Evolutionary conservation across 495 filamentous ascomycete genomes (phyloP).

Genomic region (Hypoxylon intermedium): DNA sequence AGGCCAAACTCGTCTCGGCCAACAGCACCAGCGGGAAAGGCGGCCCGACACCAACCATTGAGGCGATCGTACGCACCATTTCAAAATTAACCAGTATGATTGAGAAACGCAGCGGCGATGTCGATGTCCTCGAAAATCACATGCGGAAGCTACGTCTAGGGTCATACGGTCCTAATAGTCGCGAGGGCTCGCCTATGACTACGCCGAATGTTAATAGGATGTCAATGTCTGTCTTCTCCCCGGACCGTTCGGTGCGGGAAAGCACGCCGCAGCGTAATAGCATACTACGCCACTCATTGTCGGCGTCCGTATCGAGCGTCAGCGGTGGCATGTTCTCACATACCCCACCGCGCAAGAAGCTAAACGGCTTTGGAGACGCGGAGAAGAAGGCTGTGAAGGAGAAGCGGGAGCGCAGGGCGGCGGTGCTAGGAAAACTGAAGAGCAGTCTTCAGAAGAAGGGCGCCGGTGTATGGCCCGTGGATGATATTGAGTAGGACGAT

Average conservation of each 20-base stretch:
- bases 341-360: slow-evolving; percentile 61
- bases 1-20: slow-evolving; percentile 73
- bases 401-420: slow-evolving; percentile 62
- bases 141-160: slow-evolving; percentile 73
- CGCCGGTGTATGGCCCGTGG: slow-evolving; percentile 45
- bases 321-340: slow-evolving; percentile 41
- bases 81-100: slow-evolving; percentile 90
- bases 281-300: slow-evolving; percentile 54
- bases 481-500: slow-evolving; percentile 38
- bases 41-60: slow-evolving; percentile 75
- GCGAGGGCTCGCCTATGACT: slow-evolving; percentile 66
- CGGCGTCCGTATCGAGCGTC: slow-evolving; percentile 55
- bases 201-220: slow-evolving; percentile 63
- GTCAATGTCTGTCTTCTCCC: slow-evolving; percentile 60
- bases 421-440: slow-evolving; percentile 55
- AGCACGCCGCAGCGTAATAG: slow-evolving; percentile 48
- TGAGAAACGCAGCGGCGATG: slow-evolving; percentile 83
- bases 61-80: slow-evolving; percentile 90
- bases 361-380: slow-evolving; percentile 57
- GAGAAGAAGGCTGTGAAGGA: slow-evolving; percentile 60
- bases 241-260: slow-evolving; percentile 55
- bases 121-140: slow-evolving; percentile 86
- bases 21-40: slow-evolving; percentile 52
- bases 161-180: slow-evolving; percentile 55
- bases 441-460: slow-evolving; percentile 48